Conservation (phyloP, 2,329 filamentous ascomycete genomes). For the Xylariaceae sp. region DNA sequence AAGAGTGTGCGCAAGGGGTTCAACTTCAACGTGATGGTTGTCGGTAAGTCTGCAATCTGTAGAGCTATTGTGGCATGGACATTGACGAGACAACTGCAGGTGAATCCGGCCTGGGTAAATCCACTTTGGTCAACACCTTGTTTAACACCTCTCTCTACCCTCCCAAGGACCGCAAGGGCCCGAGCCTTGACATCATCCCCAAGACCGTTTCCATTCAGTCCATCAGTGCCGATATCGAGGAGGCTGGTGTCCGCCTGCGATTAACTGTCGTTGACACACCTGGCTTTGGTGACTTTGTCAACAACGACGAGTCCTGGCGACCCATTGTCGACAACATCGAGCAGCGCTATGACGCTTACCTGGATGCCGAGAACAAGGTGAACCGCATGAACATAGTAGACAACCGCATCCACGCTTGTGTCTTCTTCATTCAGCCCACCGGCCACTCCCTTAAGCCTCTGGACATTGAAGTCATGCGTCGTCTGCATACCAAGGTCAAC, state of each 20-base stretch:
- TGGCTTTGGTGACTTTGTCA: constrained; percentile 98
- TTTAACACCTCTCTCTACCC: constrained; percentile 99
- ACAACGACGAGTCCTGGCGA: constrained; percentile 99
- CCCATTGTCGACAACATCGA: constrained; percentile 99
- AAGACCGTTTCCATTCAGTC: constrained; percentile 96
- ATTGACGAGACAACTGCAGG: constrained; percentile 48
- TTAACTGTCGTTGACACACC: constrained; percentile 97
- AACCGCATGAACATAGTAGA: constrained; percentile 99
- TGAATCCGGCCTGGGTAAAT: constrained; percentile 99
- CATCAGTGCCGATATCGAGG: constrained; percentile 94
- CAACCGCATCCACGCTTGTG: constrained; percentile 97
- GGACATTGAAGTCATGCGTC: constrained; percentile 98
- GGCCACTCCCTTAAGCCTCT: constrained; percentile 97
- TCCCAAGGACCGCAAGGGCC: constrained; percentile 96
- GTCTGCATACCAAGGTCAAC: constrained; percentile 99
- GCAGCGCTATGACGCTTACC: constrained; percentile 95
- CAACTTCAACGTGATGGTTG: constrained; percentile 99
- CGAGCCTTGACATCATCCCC: constrained; percentile 95
- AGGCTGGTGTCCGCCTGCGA: constrained; percentile 94
- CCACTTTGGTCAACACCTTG: constrained; percentile 96
- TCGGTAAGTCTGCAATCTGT: constrained; percentile 62
- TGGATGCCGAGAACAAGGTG: constrained; percentile 99
- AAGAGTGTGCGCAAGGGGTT: constrained; percentile 99
- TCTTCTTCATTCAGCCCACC: constrained; percentile 99
- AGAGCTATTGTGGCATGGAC: too few species aligned